Conservation (phyloP, 352 stramenopile species). For the Pythium pyrilobum region DNA sequence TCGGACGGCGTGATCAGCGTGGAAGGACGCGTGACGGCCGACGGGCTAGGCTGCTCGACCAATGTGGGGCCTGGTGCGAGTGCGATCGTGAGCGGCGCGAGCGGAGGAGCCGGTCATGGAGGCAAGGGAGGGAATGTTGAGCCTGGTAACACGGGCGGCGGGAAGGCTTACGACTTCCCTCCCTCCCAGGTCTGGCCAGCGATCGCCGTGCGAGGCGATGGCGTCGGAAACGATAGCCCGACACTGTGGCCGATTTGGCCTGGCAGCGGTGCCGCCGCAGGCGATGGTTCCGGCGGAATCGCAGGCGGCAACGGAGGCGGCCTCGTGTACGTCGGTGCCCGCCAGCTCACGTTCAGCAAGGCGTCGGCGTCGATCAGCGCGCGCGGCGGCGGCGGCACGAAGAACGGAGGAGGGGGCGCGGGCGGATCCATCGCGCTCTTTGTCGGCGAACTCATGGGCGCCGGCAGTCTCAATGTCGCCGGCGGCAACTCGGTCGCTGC, state of each 20-base stretch:
- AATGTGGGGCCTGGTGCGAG: slow-evolving; percentile 22
- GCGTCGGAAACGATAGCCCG: background rate
- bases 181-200: slow-evolving; percentile 4
- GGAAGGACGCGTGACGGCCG: slow-evolving; percentile 16
- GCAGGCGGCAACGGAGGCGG: slow-evolving; percentile 64
- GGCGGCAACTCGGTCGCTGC: slow-evolving; percentile 31
- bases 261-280: slow-evolving; percentile 19
- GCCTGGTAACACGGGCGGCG: slow-evolving; percentile 21
- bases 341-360: slow-evolving; percentile 41
- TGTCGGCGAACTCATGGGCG: slow-evolving; percentile 49
- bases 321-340: slow-evolving; percentile 60
- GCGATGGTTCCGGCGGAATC: slow-evolving; percentile 32
- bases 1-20: slow-evolving; percentile 20
- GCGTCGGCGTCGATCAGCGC: slow-evolving; percentile 35
- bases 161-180: slow-evolving; percentile 20
- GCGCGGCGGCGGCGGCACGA: slow-evolving; percentile 42
- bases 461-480: slow-evolving; percentile 47
- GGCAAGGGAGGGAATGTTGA: slow-evolving; percentile 31
- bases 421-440: slow-evolving; percentile 62
- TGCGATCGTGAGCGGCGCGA: slow-evolving; percentile 16
- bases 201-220: background rate
- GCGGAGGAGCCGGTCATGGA: slow-evolving; percentile 30
- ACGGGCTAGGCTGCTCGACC: slow-evolving; percentile 22
- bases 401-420: slow-evolving; percentile 63
- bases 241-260: slow-evolving; percentile 21